Base-by-base conservation (phyloP, 176 grass and related monocot genomes). In the Tuctoria greenei region DNA sequence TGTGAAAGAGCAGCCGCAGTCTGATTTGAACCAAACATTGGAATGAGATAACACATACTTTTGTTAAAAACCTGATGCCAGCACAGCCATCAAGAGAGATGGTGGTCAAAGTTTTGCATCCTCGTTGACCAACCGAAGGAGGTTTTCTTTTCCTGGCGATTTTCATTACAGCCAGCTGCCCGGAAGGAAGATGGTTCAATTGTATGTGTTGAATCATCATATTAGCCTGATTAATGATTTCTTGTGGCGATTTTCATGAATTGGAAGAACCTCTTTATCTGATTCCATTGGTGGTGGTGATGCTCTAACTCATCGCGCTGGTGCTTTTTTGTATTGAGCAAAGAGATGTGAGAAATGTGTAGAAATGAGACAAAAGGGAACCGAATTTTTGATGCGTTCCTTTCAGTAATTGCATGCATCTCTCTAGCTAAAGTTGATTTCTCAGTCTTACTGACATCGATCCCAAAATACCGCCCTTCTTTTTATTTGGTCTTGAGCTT, bases 371-470 rank as follows among this genome's bases (percentile, higher is more conserved):
- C 61, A 68, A 69, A 86, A 82, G 72, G 84, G 88, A 91, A 91
- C 88, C 81, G 0, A 68, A 37, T 75, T 90, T 89, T 88, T 87
- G 24, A 73, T 35, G 84, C 14, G 84, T 87, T 91, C 88, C 88
- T 91, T 80, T 73, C 27, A 77, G 38, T 71, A 84, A 69, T 78
- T 62, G 52, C 72, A 87, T 87, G 35, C 0, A 58, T 58, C 58
- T 61, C 42, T 73, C 76, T 63, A 39, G 46, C 51, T 8, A 66
- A 55, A 9, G 52, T 83, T 38, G 74, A 72, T 40, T 60, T 61
- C 31, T 31, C 4, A 23, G n/a, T 86, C 18, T 8, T 61, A 15
- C 34, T 62, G 76, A 68, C 3, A 2, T 5, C 0, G 9, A 35
- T 42, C 2, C 16, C 11, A 61, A n/a, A 3, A 31, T 39, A 31